Base-by-base conservation (phyloP, 768 basidiomycete genomes). In the Suillus decipiens region DNA sequence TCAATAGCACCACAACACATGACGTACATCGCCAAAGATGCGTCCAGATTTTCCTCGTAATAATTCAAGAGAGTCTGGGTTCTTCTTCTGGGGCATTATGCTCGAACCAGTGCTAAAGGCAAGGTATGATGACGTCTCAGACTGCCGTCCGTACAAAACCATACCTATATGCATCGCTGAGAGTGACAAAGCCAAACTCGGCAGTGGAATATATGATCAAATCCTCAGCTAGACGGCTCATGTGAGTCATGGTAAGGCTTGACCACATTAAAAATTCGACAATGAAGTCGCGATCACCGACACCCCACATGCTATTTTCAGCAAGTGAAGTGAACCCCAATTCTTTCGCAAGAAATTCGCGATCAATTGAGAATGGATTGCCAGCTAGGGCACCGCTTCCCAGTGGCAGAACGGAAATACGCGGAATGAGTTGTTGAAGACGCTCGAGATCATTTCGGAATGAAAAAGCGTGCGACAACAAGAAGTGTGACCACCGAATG, bases 1-100 rank as follows among this genome's bases (percentile, higher is more conserved):
- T 39, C 39, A 19, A 37, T 31, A 42, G 19, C 33, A 45, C 45
- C 63, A 45, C 22, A 48, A 41, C 33, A 24, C 36, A 42, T 11
- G 5, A 77, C 84, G 68, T 71, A 92, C 94, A 71, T 94, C 89
- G 62, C 97, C 97, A 77, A 98, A 96, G 24, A 96, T 84, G 33
- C 97, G 89, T 5, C 97, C 97, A 37, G 92, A 86, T 77, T 99
- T 99, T 69, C 97, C 97, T 62, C 97, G 88, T 63, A 99, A 81
- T 24, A 99, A 82, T 76, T 99, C 97, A 61, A 97, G 80, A 11
- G 96, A 98, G 75, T 99, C 97, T 0, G 96, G 93, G 72, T 98
- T 98, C 79, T 99, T 99, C 81, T 99, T 99, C 74, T 99, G 97
- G 6, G 97, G 97, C 97, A 99, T 99, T 73, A 99, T 98, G 68